Percentiles rank a stretch among this genome's conserved stretches.
Conservation (phyloP, 805 yeast genomes). For the Ogataea glucozyma region DNA sequence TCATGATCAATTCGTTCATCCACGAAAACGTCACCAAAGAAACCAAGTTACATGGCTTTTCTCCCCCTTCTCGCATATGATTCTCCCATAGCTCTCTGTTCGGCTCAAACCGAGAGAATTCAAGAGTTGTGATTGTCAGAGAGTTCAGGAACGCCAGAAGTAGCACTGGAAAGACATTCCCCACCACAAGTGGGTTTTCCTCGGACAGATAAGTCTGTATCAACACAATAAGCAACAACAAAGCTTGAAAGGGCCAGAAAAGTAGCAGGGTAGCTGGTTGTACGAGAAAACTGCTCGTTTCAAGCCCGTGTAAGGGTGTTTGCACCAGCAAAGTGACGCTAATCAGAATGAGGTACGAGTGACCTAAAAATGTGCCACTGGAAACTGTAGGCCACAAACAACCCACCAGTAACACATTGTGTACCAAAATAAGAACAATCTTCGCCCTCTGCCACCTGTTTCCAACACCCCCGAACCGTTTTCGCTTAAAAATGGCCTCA, state of each 20-base stretch:
- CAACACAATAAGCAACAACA: slow-evolving; percentile 14
- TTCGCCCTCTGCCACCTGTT: slow-evolving; percentile 16
- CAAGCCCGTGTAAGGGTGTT: slow-evolving; percentile 46
- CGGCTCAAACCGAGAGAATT: slow-evolving; percentile 40
- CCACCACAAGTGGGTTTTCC: no score
- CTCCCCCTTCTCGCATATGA: no score
- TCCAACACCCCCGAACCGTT: slow-evolving; percentile 16
- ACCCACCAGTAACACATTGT: slow-evolving; percentile 10
- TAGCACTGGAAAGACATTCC: no score
- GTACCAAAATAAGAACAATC: slow-evolving; percentile 14
- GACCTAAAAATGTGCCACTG: slow-evolving; percentile 5
- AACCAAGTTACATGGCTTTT: no score
- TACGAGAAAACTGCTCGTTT: slow-evolving; percentile 40
- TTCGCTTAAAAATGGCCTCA: slow-evolving; percentile 4
- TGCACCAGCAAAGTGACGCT: slow-evolving; percentile 29
- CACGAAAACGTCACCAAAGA: slow-evolving; percentile 81
- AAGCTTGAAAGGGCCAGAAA: slow-evolving; percentile 40
- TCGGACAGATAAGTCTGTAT: no score
- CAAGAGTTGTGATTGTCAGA: slow-evolving; percentile 38
- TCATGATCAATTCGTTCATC: slow-evolving; percentile 84
- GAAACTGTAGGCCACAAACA: slow-evolving; percentile 10
- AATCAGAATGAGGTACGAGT: slow-evolving; percentile 16
- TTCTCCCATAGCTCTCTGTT: slow-evolving; percentile 42
- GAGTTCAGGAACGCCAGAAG: slow-evolving; percentile 34
- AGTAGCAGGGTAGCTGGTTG: slow-evolving; percentile 41